These are phyloP conservation scores for Fibroporia radiculosa DNA, from an alignment of 768 basidiomycete species.

Conservation along the genomic window DNA sequence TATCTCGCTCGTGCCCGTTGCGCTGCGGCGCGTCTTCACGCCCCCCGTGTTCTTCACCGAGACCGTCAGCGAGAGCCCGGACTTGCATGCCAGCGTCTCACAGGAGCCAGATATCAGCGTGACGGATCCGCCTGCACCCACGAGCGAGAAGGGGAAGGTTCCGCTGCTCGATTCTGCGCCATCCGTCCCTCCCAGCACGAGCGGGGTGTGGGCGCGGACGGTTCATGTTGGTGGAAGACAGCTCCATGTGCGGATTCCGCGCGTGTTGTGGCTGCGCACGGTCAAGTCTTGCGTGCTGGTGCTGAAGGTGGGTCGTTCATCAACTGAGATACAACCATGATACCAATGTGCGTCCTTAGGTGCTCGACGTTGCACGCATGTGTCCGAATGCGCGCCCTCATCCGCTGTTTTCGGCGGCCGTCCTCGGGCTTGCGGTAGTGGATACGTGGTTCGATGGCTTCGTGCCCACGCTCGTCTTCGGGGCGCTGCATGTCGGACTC, in stretches of 20 bases:
- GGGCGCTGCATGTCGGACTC: slow-evolving; percentile 30
- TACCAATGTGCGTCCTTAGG: no score
- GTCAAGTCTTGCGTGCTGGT: slow-evolving; percentile 30
- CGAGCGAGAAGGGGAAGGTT: background rate
- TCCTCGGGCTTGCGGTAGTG: slow-evolving; percentile 31
- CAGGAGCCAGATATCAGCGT: background rate
- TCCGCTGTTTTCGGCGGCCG: slow-evolving; percentile 18
- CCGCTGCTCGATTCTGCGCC: background rate
- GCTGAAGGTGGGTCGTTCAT: slow-evolving; percentile 24
- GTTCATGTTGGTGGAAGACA: background rate
- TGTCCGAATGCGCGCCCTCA: slow-evolving; percentile 19
- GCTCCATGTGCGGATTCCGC: slow-evolving; percentile 6
- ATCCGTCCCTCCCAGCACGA: background rate
- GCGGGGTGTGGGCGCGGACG: background rate
- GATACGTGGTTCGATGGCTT: slow-evolving; percentile 41
- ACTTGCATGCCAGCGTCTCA: slow-evolving; percentile 1
- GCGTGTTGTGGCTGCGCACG: slow-evolving; percentile 20
- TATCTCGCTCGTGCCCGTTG: slow-evolving; percentile 11
- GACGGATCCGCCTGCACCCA: background rate
- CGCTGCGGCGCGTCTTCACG: background rate
- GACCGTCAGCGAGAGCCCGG: background rate
- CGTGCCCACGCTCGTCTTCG: slow-evolving; percentile 29
- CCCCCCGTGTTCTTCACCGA: background rate
- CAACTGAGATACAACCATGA: background rate
- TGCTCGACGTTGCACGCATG: slow-evolving; percentile 16